Evolutionary conservation across 345 rosid genomes (phyloP).

Genomic region (Salix brachista): DNA sequence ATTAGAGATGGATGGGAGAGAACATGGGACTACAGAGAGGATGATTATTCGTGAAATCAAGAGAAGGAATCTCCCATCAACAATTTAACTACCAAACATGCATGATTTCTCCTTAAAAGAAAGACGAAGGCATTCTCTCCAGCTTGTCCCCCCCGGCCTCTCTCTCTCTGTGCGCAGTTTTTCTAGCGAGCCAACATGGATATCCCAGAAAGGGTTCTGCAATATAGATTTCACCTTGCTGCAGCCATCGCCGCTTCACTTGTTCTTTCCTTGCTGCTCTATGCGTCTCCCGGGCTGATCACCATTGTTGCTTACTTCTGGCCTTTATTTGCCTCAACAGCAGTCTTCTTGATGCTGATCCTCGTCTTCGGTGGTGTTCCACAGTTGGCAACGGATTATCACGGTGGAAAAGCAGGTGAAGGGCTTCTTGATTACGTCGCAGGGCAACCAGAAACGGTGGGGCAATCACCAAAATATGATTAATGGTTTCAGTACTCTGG

Average conservation of each 20-base stretch:
- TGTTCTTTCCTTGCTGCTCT: constrained; percentile 31
- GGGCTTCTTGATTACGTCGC: constrained; percentile 68
- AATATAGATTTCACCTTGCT: constrained; percentile 47
- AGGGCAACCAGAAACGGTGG: constrained; percentile 27
- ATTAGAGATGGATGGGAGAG: not conserved
- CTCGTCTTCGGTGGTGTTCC: constrained; percentile 64
- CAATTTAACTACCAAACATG: constrained; percentile 3
- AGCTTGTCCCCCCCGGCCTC: not conserved
- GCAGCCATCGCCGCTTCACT: constrained; percentile 29
- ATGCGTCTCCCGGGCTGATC: constrained; percentile 58
- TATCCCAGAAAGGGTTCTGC: constrained; percentile 47
- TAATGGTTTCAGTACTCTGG: too few relatives aligned
- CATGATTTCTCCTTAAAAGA: not conserved
- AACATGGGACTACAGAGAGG: not conserved
- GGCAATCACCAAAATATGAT: constrained; percentile 15
- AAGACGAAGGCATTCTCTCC: not conserved
- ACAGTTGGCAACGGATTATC: constrained; percentile 32
- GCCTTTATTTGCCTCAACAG: constrained; percentile 88
- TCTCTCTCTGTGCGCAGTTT: not conserved
- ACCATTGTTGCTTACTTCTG: constrained; percentile 59
- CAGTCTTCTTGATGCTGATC: constrained; percentile 52
- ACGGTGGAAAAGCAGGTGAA: constrained; percentile 45
- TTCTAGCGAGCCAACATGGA: constrained; percentile 30
- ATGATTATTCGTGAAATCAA: constrained; percentile 3
- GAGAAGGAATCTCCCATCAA: constrained; percentile 20